Evolutionary conservation across 2,329 filamentous ascomycete species (phyloP).

Genomic region (Talaromyces rugulosus): DNA sequence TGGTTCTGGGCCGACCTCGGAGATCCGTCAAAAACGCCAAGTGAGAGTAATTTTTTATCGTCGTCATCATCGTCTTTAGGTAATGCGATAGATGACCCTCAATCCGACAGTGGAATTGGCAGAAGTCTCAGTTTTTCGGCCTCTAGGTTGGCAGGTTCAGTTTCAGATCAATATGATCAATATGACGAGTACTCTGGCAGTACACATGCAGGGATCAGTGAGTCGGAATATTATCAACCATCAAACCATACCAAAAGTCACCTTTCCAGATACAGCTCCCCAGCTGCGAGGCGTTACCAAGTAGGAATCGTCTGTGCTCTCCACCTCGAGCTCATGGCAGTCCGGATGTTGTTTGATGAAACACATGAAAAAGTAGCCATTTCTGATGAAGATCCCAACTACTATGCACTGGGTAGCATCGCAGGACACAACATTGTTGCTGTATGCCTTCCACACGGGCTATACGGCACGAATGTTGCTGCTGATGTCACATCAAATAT

Average conservation of each 20-base stretch:
- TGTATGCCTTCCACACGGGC: slow-evolving; percentile 19
- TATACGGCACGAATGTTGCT: slow-evolving; percentile 21
- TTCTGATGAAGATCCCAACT: slow-evolving; percentile 18
- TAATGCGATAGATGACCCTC: background rate
- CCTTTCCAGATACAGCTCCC: background rate
- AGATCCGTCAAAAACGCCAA: slow-evolving; percentile 7
- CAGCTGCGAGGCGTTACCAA: slow-evolving; percentile 16
- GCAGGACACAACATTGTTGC: slow-evolving; percentile 22
- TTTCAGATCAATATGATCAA: background rate
- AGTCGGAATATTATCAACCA: background rate
- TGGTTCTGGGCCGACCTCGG: slow-evolving; percentile 18
- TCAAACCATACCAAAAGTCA: background rate
- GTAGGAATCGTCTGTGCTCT: slow-evolving; percentile 27
- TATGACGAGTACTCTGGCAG: background rate
- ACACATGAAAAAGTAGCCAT: slow-evolving; percentile 11
- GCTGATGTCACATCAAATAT: slow-evolving; percentile 18
- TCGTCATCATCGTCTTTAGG: background rate
- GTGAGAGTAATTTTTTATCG: background rate
- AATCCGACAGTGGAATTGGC: slow-evolving; percentile 7
- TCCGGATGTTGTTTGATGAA: slow-evolving; percentile 22
- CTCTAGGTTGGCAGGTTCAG: background rate
- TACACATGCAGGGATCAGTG: background rate
- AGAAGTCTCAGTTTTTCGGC: slow-evolving; percentile 1
- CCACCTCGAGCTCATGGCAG: slow-evolving; percentile 22
- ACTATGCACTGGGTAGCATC: slow-evolving; percentile 24